phyloP scores from a whole-genome alignment of 2,329 filamentous ascomycete species.

The Pseudopithomyces chartarum region DNA sequence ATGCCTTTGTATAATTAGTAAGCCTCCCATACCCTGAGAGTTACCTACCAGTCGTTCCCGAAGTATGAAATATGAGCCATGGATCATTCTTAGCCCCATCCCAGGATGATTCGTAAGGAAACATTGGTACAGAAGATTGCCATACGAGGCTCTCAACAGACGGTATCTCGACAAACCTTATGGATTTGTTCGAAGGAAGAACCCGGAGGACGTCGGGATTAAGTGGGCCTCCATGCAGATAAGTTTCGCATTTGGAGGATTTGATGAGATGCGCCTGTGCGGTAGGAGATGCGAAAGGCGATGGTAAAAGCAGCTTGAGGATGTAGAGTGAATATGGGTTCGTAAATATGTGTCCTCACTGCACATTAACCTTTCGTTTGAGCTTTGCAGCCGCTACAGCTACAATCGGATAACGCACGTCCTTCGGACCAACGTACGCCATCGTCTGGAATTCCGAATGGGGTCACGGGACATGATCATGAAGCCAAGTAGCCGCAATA shows the following conservation, averaged over 20 bases:
- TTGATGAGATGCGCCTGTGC: conserved; percentile 10
- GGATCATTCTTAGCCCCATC: conserved; percentile 25
- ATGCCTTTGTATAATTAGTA: conserved; percentile 6
- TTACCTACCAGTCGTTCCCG: conserved; percentile 43
- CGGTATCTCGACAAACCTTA: conserved; percentile 5
- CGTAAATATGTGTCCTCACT: background rate
- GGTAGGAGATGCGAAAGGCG: background rate
- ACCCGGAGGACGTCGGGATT: conserved; percentile 8
- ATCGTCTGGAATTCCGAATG: conserved; percentile 10
- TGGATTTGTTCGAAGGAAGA: conserved; percentile 3
- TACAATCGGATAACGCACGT: conserved; percentile 18
- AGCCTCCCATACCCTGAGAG: background rate
- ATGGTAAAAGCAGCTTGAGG: conserved; percentile 6
- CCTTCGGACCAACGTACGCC: conserved; percentile 18
- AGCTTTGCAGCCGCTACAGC: conserved; percentile 15
- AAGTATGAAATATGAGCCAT: conserved; percentile 41
- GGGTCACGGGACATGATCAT: conserved; percentile 16
- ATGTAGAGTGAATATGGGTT: background rate
- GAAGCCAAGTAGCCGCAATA: conserved; percentile 28
- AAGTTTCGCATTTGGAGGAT: conserved; percentile 7
- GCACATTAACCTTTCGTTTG: conserved; percentile 7
- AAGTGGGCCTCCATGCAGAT: conserved; percentile 9
- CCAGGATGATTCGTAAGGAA: conserved; percentile 22
- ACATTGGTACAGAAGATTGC: conserved; percentile 7
- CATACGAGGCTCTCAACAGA: conserved; percentile 1